Evolutionary conservation across 2,329 filamentous ascomycete species (phyloP).

Genomic region (Neodidymelliopsis sp.): DNA sequence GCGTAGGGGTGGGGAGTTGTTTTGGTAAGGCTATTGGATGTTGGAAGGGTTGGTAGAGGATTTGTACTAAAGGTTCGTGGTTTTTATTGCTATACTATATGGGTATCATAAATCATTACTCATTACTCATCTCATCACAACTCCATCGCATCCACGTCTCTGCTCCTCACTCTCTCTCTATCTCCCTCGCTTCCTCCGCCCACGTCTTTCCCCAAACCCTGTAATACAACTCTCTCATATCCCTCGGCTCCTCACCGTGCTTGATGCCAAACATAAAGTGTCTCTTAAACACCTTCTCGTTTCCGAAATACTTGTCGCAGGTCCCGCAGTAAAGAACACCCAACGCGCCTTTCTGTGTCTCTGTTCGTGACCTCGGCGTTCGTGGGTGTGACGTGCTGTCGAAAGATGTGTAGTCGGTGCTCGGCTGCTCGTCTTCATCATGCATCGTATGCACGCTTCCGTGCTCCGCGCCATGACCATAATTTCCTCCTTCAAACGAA

Average conservation of each 20-base stretch:
- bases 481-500: background rate
- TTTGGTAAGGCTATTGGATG: too few relatives aligned
- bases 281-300: constrained; percentile 19
- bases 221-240: constrained; percentile 17
- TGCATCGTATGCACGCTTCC: constrained; percentile 6
- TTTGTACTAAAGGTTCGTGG: too few relatives aligned
- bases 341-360: constrained; percentile 4
- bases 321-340: constrained; percentile 18
- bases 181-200: constrained; percentile 6
- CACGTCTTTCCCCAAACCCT: constrained; percentile 12
- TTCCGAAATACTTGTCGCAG: constrained; percentile 16
- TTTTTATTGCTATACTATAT: too few relatives aligned
- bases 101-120: constrained; percentile 10
- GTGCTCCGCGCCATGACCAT: constrained; percentile 1
- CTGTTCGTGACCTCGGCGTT: background rate
- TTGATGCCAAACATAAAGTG: constrained; percentile 16
- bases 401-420: background rate
- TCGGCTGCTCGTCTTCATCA: constrained; percentile 6
- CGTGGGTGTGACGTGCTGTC: background rate
- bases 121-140: background rate
- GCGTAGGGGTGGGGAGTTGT: too few relatives aligned
- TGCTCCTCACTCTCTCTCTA: background rate
- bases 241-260: constrained; percentile 11
- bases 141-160: constrained; percentile 7
- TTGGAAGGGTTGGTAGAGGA: too few relatives aligned